Evolutionary conservation across 2,329 filamentous ascomycete genomes (phyloP), one percentile per base, ranked within the genome.

Genomic region (Zymoseptoria tritici): DNA sequence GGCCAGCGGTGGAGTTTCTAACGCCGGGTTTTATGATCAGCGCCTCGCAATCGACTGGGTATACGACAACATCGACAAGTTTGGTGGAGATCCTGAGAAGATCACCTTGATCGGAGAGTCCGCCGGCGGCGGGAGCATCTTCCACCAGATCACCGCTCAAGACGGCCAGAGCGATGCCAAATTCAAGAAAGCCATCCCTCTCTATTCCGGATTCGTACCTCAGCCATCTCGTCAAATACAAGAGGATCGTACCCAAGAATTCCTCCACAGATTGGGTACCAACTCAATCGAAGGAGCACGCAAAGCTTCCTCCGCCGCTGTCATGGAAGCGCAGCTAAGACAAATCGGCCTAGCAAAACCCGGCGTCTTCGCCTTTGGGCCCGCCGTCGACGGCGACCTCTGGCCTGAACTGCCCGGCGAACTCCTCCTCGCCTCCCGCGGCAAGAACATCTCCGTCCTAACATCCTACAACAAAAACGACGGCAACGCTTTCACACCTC

Each of bases 41-140:
- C 75, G 80, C 11, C 72, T 83, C 19, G 81, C 81, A 22, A 71
- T 86, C 7, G 74, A 84, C 64, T 86, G 83, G 83, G 76, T 85
- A 0, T 72, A 73, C 2, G 19, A 49, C 2, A 54, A 70, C 72
- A 79, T 64, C 69, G 77, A 9, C 16, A 65, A 66, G 50, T 85
- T 85, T 63, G 82, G 83, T 9, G 83, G 83, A 11, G 78, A 84
- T 66, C 67, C 68, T 3, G 64, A 65, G n/a, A 66, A 60, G 4
- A 62, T 68, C 21, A 71, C 68, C 7, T 73, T 83, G 13, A 74
- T 81, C 19, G 81, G 80, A 5, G 72, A 80, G 60, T 80, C 77
- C 16, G 80, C 82, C 8, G 81, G 82, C 26, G 81, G 74, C 7
- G 80, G 80, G 0, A 80, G 77, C 2, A 77, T 85, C 59, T 76